Percentiles rank a stretch among this genome's conserved stretches.
Evolutionary conservation across 1,139 yeast genomes (phyloP).

Genomic region (Geotrichum europaeum): DNA sequence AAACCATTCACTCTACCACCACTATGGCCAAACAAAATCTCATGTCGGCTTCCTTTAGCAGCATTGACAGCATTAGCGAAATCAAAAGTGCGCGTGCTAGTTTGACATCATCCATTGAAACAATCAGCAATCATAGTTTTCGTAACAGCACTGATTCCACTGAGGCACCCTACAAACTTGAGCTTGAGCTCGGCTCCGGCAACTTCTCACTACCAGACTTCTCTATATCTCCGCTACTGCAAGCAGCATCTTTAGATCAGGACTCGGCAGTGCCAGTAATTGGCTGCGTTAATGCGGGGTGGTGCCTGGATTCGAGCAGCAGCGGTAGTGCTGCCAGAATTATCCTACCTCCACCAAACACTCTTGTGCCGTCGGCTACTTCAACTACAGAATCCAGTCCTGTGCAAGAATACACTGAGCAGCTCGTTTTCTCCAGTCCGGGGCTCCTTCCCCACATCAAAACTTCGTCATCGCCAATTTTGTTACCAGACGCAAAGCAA

Average conservation of each 20-base stretch:
- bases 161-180: neutral
- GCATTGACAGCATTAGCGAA: neutral
- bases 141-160: neutral
- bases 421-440: neutral
- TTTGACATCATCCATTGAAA: neutral
- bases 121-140: neutral
- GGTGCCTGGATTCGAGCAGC: neutral
- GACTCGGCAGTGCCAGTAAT: neutral
- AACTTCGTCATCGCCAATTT: neutral
- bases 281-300: neutral
- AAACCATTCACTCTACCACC: neutral
- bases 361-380: constrained; percentile 4
- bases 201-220: neutral
- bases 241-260: neutral
- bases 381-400: neutral
- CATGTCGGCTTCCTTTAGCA: neutral
- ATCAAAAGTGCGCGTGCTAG: neutral
- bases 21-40: neutral
- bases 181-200: neutral
- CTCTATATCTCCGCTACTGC: neutral
- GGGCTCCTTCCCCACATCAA: neutral
- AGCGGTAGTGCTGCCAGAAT: neutral
- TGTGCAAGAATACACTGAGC: neutral
- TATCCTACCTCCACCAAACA: constrained; percentile 8
- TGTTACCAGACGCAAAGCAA: neutral